phyloP scores from a whole-genome alignment of 345 rosid genomes.

The Clausena lansium region DNA sequence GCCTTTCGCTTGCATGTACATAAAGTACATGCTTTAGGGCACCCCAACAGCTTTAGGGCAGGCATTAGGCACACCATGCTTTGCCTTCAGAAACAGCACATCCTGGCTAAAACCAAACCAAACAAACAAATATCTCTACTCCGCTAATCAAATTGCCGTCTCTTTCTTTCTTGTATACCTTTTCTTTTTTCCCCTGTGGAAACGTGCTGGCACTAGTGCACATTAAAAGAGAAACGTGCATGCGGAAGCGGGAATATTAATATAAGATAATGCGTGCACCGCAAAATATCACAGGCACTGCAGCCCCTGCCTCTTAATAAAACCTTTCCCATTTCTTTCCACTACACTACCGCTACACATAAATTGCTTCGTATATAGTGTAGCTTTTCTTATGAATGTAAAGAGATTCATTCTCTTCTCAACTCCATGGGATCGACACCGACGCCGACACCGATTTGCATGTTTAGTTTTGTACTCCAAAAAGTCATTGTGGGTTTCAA shows the following conservation, averaged over 20 bases:
- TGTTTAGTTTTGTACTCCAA: not conserved
- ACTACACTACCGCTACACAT: no score
- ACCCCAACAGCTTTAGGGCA: slow-evolving; percentile 37
- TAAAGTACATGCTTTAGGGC: no score
- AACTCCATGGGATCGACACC: not conserved
- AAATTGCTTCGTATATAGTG: no score
- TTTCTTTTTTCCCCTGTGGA: slow-evolving; percentile 21
- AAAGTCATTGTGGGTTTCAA: not conserved
- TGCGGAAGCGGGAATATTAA: slow-evolving; percentile 29
- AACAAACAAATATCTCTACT: not conserved
- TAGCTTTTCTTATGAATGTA: no score
- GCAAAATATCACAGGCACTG: slow-evolving; percentile 7
- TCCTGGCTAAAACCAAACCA: not conserved
- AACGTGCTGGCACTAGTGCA: slow-evolving; percentile 22
- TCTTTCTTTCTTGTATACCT: not conserved
- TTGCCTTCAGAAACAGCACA: slow-evolving; percentile 12
- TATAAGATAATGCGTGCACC: slow-evolving; percentile 18
- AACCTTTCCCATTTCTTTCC: not conserved
- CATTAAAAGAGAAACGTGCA: slow-evolving; percentile 26
- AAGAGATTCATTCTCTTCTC: not conserved
- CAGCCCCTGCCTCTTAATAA: not conserved
- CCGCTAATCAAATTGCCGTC: not conserved
- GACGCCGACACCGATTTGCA: not conserved
- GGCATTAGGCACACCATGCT: slow-evolving; percentile 25
- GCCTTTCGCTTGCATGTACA: not conserved